phyloP scores from a whole-genome alignment of 2,329 filamentous ascomycete genomes.

The Magnaporthiopsis incrustans region DNA sequence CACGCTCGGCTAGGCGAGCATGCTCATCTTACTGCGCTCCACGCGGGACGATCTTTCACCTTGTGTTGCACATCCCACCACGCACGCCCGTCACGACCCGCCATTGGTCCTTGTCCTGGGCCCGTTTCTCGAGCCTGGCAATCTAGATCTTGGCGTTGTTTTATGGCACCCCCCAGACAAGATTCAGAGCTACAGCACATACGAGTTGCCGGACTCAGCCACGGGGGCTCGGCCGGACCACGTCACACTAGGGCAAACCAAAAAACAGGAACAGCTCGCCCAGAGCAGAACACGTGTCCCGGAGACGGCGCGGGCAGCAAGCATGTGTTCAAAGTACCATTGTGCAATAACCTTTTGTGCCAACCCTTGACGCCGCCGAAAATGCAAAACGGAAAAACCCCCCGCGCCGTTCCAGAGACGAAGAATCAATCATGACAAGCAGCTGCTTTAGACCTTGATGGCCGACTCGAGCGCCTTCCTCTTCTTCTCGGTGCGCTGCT shows the following conservation, averaged over 20 bases:
- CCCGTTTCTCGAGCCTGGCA: neutral
- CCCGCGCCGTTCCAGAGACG: constrained; percentile 14
- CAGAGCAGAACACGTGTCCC: neutral
- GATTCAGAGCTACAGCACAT: neutral
- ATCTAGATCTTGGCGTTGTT: neutral
- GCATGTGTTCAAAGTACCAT: constrained; percentile 14
- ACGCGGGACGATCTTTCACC: constrained; percentile 16
- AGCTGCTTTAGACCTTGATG: constrained; percentile 81
- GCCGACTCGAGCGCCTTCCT: constrained; percentile 88
- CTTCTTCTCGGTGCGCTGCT: constrained; percentile 70
- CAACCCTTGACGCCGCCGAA: constrained; percentile 24
- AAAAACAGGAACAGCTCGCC: neutral
- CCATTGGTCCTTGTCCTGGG: neutral
- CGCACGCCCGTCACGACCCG: neutral
- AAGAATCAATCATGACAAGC: constrained; percentile 15
- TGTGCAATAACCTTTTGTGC: constrained; percentile 21
- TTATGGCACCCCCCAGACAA: neutral
- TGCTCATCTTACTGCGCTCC: neutral
- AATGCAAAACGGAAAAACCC: constrained; percentile 16
- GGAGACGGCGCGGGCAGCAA: neutral
- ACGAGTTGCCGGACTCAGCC: neutral
- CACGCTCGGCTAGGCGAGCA: neutral
- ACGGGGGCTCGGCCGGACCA: neutral
- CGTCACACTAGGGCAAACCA: neutral
- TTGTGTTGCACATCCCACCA: constrained; percentile 14